Evolutionary conservation across 1,139 yeast species (phyloP), one percentile per base, ranked within the genome.

Genomic region (Saccharomyces hybrid): DNA sequence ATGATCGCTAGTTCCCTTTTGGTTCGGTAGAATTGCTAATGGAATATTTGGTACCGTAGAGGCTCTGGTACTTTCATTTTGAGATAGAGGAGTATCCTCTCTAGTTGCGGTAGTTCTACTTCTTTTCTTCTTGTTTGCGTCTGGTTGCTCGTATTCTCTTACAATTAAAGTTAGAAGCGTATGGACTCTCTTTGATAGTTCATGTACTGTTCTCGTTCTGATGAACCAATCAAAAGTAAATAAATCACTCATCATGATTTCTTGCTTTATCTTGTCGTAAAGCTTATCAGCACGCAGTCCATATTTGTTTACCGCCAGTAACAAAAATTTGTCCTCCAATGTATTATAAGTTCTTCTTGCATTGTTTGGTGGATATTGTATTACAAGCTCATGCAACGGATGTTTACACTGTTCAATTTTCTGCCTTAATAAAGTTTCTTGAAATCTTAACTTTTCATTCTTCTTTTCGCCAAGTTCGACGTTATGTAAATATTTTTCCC

Each of bases 201-300:
- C 99, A 59, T 83, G 86, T 0, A 96, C 82, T 0, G 96, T 85
- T 62, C 99, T 78, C 0, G 96, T 87, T 59, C 81, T 76, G 67
- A 93, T 81, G 68, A 84, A 93, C 95, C 96, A 93, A 65, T 93
- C 96, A 68, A 89, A 93, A 52, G 81, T 79, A 74, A 93, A 93
- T 53, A 87, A 70, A 50, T 88, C 93, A 56, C 91, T 84, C 7
- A 76, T 75, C 56, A 80, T 72, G 26, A 91, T 85, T 52, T 88
- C 95, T 57, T 85, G 87, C 59, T 88, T 87, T 51, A 93, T 82
- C 61, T 78, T 79, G 60, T 91, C 96, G 62, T 80, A 83, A 49
- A 93, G 75, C 55, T 82, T 79, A 46, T 86, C 88, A 32, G 82
- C 75, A 63, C 84, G 81, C 24, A 91, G 73, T 0, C 99, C 99